phyloP scores from a whole-genome alignment of 2,329 filamentous ascomycete genomes.

The Cladosporium halotolerans region DNA sequence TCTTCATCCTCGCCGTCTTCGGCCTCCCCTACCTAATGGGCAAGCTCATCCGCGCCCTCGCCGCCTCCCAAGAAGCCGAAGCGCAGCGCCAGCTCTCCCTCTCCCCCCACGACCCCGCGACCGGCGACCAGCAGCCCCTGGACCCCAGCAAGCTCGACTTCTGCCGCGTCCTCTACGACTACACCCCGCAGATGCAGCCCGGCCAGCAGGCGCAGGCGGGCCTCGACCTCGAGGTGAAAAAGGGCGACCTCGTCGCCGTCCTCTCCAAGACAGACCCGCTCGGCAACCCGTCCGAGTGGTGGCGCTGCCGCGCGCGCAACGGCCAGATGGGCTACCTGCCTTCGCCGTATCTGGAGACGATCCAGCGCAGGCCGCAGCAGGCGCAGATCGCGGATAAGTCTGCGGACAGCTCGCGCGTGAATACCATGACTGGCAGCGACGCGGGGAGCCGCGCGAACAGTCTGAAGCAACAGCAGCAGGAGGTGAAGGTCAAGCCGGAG shows the following conservation, averaged over 20 bases:
- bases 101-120: constrained; percentile 38
- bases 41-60: constrained; percentile 83
- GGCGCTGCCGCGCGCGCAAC: constrained; percentile 86
- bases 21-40: constrained; percentile 95
- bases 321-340: constrained; percentile 89
- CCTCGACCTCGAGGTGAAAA: constrained; percentile 85
- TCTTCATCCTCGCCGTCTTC: constrained; percentile 91
- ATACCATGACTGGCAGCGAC: constrained; percentile 47
- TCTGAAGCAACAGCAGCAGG: constrained; percentile 36
- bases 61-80: constrained; percentile 78
- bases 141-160: constrained; percentile 93
- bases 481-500: constrained; percentile 22
- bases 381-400: constrained; percentile 38
- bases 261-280: constrained; percentile 87
- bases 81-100: constrained; percentile 55
- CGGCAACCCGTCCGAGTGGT: constrained; percentile 92
- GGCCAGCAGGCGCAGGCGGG: constrained; percentile 47
- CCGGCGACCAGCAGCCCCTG: constrained; percentile 48
- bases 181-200: constrained; percentile 65
- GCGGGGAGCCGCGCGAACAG: constrained; percentile 35
- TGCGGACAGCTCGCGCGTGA: constrained; percentile 44
- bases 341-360: constrained; percentile 76
- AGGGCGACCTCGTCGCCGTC: constrained; percentile 92
- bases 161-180: constrained; percentile 91
- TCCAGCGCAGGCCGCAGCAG: constrained; percentile 51